Percentiles rank a stretch among this genome's conserved stretches.
Conservation (phyloP, 2,329 filamentous ascomycete genomes). For the Xylaria sp. region DNA sequence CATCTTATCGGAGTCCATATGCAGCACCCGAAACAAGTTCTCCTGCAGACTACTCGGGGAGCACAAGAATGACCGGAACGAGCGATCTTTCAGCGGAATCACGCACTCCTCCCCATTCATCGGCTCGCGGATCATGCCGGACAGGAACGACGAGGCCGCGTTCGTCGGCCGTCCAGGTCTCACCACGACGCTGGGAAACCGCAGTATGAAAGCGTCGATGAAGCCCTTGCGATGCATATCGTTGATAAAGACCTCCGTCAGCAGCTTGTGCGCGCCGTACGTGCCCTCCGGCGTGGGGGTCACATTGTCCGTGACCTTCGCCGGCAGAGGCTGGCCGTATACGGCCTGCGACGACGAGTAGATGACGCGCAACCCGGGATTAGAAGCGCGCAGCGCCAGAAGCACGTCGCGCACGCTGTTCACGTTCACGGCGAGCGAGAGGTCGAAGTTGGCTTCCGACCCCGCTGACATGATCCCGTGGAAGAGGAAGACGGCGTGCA, state of each 20-base stretch:
- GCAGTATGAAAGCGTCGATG: slow-evolving; percentile 67
- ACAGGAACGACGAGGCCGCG: slow-evolving; percentile 72
- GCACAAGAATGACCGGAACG: slow-evolving; percentile 65
- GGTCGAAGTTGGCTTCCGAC: slow-evolving; percentile 69
- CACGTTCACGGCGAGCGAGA: slow-evolving; percentile 70
- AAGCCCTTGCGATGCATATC: slow-evolving; percentile 70
- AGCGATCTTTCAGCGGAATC: slow-evolving; percentile 62
- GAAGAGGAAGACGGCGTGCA: slow-evolving; percentile 69
- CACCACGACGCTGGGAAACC: slow-evolving; percentile 71
- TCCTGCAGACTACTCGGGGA: slow-evolving; percentile 63
- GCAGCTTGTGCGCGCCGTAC: slow-evolving; percentile 72
- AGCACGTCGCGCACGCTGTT: slow-evolving; percentile 67
- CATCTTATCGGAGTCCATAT: slow-evolving; percentile 55
- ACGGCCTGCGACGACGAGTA: slow-evolving; percentile 73
- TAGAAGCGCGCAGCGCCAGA: slow-evolving; percentile 58
- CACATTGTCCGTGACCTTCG: slow-evolving; percentile 61
- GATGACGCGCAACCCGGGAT: slow-evolving; percentile 67
- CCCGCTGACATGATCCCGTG: slow-evolving; percentile 76
- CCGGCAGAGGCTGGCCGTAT: slow-evolving; percentile 68
- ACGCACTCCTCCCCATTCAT: slow-evolving; percentile 64
- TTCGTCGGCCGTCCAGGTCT: slow-evolving; percentile 69
- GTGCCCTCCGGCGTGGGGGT: slow-evolving; percentile 70
- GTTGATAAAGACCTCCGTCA: slow-evolving; percentile 71
- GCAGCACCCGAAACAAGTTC: slow-evolving; percentile 62
- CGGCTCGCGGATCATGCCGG: slow-evolving; percentile 73